These are phyloP conservation scores for Termitomyces sp. DNA, from an alignment of 768 basidiomycete genomes.

Conservation along the genomic window DNA sequence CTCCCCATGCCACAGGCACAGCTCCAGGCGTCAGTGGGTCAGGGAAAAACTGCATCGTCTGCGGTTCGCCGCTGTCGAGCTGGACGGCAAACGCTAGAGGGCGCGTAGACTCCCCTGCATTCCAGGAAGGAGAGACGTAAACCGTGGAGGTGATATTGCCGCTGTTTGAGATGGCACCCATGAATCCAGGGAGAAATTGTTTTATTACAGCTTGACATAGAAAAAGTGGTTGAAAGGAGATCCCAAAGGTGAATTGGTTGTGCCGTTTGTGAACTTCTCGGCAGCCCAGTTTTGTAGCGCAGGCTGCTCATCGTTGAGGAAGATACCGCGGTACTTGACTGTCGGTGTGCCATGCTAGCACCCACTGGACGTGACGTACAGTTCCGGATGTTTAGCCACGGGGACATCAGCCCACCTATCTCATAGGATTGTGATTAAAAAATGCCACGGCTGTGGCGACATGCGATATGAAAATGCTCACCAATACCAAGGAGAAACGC, in stretches of 20 bases:
- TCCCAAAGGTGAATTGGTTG: conserved; percentile 39
- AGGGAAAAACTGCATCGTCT: conserved; percentile 43
- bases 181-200: neutral
- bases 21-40: conserved; percentile 33
- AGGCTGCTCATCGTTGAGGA: conserved; percentile 76
- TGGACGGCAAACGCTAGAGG: conserved; percentile 48
- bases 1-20: conserved; percentile 41
- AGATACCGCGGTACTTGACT: conserved; percentile 67
- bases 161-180: conserved; percentile 19
- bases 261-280: conserved; percentile 63
- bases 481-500: conserved; percentile 70
- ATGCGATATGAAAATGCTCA: conserved; percentile 18
- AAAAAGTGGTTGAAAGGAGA: conserved; percentile 61
- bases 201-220: conserved; percentile 46
- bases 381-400: conserved; percentile 14
- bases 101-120: conserved; percentile 40
- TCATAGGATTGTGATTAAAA: neutral
- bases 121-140: conserved; percentile 47
- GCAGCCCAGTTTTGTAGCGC: conserved; percentile 66
- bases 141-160: conserved; percentile 44
- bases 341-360: conserved; percentile 58
- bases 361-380: conserved; percentile 40
- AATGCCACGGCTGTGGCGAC: neutral
- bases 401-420: conserved; percentile 79
- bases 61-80: conserved; percentile 37